Evolutionary conservation across 2,329 filamentous ascomycete genomes (phyloP), one percentile per base, ranked within the genome.

Genomic region (Monosporascus ibericus): DNA sequence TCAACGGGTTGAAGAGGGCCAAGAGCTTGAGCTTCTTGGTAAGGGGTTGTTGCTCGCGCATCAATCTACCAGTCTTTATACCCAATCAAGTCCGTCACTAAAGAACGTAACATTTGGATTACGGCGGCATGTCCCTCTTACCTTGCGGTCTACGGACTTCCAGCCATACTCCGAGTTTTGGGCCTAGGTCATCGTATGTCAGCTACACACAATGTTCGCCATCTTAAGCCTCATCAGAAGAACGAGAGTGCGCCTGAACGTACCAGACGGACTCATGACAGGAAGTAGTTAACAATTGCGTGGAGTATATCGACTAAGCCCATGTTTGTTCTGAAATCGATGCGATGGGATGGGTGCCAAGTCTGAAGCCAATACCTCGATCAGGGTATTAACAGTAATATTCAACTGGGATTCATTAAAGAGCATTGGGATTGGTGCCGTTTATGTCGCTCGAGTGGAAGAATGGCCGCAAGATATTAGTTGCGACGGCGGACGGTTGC

Each of bases 21-120:
- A 72, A 56, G 5, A 75, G 59, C 53, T 72, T 72, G 18, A 73
- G 20, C 49, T 74, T 74, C 58, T 74, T 71, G 51, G 60, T 59
- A 20, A 74, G 59, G 0, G 69, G 63, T 50, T 72, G 66, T 52
- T 73, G 64, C 54, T 75, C 70, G 22, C 70, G 68, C 51, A 65
- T 65, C 24, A 65, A 58, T 62, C 53, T 11, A 22, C 68, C 68
- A 1, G 65, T 70, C 63, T 70, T 34, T 20, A 38, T 30, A 20
- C 25, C 11, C 20, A 50, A 15, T n/a, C 5, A 44, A 18, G 20
- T 25, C 42, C 5, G 48, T n/a, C n/a, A 3, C 18, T 20, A 44
- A n/a, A 5, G 42, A 37, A 11, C 1, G 20, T 36, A 44, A 39
- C 15, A 46, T 14, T 34, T 2, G 30, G 30, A 34, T 14, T 34